phyloP scores from a whole-genome alignment of 768 basidiomycete species.

The Suillus placidus region DNA sequence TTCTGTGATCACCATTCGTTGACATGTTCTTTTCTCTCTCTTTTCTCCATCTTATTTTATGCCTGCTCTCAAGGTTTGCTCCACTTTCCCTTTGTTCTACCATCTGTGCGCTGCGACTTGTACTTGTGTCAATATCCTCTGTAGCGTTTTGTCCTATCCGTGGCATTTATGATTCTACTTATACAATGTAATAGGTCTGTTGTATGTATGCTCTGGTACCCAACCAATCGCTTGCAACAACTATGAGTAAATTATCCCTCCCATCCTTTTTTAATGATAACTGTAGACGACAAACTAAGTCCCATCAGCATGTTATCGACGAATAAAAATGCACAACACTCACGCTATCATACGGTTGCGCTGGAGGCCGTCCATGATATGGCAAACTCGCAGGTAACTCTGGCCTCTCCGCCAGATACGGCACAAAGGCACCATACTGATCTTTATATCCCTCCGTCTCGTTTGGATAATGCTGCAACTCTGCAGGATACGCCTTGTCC shows the following conservation, averaged over 20 bases:
- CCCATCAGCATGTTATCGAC: neutral
- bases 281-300: constrained; percentile 45
- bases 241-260: neutral
- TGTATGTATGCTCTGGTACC: neutral
- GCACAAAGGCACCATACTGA: constrained; percentile 46
- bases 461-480: constrained; percentile 61
- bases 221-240: neutral
- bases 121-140: constrained; percentile 16
- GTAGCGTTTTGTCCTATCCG: constrained; percentile 11
- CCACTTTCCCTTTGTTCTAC: neutral
- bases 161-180: constrained; percentile 28
- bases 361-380: constrained; percentile 53
- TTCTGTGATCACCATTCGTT: neutral
- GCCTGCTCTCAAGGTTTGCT: constrained; percentile 6
- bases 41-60: neutral
- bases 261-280: constrained; percentile 25
- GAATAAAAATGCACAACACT: constrained; percentile 21
- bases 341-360: constrained; percentile 58
- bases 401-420: constrained; percentile 46
- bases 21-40: constrained; percentile 10
- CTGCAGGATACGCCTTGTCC: constrained; percentile 55
- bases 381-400: constrained; percentile 68
- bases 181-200: constrained; percentile 16
- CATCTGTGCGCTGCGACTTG: neutral
- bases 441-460: constrained; percentile 59